A percentile compares a stretch with the other conserved stretches of the same genome.
Conservation (phyloP, 345 rosid genomes). For the Eucalyptus curtisii region DNA sequence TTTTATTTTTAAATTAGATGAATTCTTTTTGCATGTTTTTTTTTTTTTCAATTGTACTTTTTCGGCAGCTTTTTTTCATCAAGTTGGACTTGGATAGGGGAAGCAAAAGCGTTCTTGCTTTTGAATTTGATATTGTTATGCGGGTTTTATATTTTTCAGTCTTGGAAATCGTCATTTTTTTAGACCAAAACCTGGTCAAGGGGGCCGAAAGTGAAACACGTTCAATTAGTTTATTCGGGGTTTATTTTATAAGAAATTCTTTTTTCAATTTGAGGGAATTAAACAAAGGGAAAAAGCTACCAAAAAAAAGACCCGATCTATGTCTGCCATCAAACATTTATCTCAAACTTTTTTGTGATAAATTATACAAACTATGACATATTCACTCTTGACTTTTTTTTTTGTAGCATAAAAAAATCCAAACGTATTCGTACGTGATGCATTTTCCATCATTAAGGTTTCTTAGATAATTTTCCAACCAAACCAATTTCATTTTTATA, state of each 20-base stretch:
- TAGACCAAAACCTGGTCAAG: background rate
- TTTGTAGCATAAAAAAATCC: no score
- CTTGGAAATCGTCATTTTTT: background rate
- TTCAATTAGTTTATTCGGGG: background rate
- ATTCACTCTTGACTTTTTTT: no score
- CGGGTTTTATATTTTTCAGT: background rate
- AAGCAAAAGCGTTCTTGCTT: background rate
- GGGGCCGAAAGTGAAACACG: background rate
- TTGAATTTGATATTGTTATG: background rate
- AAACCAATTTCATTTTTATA: no score
- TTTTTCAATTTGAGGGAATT: background rate
- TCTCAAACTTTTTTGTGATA: accelerated
- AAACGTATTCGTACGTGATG: accelerated
- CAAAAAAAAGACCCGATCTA: background rate
- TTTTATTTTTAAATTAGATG: background rate
- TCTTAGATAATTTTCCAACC: background rate
- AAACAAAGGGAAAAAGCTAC: background rate
- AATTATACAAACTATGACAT: no score
- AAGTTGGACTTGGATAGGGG: background rate
- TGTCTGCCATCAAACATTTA: background rate
- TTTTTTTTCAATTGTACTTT: background rate
- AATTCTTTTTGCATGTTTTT: background rate
- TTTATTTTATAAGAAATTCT: background rate
- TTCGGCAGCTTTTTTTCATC: background rate
- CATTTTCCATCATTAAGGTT: no score